Evolutionary conservation across 2,329 filamentous ascomycete species (phyloP), one percentile per base, ranked within the genome.

Genomic region (Zymoseptoria ardabiliae): DNA sequence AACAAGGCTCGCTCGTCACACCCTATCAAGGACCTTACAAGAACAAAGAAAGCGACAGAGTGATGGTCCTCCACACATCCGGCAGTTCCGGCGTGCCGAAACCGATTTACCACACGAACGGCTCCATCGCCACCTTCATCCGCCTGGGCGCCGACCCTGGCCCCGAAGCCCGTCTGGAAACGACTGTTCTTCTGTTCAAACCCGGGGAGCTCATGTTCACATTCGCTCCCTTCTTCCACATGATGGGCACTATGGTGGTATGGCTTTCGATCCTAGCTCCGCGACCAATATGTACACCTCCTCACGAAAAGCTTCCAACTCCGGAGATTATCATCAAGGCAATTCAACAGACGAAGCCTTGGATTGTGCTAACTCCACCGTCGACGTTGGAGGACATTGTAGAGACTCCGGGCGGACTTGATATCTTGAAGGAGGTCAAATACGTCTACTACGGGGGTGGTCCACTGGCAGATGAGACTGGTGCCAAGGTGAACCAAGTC

Each of bases 1-100:
- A 53, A 51, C 50, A 56, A 55, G 60, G 62, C 49, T 45, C 53
- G 54, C 55, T 4, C 52, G 53, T 23, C 55, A 58, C 25, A 4
- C 25, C 25, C 25, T 28, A 28, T 28, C 25, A 28, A 19, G 59
- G 54, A 20, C 35, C 58, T 1, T 60, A 57, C 11, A 57, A 55
- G 21, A 50, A 35, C 20, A 28, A 28, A 8, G 25, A 28, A 28
- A 58, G 62, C 22, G 61, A 63, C 21, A 54, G 45, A 20, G 61
- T 62, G 4, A 4, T 66, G 11, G 49, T 65, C 5, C 58, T 68
- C 0, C 66, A 66, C 50, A 68, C 66, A 0, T 63, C 61, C 9
- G 66, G 66, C 11, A 60, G 56, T 21, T 66, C 66, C 25, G 64
- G 63, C 2, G 22, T 62, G 5, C 66, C 64, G 3, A 68, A 68